Evolutionary conservation across 148 eudicot genomes (phyloP), one percentile per base, ranked within the genome.

Genomic region (Rhododendron ovatum): DNA sequence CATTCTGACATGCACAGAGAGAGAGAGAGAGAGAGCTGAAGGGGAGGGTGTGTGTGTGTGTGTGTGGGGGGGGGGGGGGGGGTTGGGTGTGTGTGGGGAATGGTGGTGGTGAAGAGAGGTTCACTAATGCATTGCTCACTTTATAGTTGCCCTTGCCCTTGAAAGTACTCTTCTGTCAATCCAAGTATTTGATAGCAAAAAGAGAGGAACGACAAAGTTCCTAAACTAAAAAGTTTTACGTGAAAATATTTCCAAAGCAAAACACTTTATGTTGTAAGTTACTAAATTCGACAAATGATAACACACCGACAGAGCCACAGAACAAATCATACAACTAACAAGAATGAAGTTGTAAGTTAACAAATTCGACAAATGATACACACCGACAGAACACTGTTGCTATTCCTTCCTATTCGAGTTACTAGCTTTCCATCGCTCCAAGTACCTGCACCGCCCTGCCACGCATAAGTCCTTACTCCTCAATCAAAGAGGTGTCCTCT

Each of bases 391-490:
- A 98, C 99, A 88, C 96, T 90, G 53, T 88, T 86, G 91, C 98
- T 94, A 86, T 95, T 98, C 92, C 93, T 93, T 85, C 99, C 99
- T 88, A 95, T 98, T 91, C 99, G 94, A 80, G 99, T 98, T 63
- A 98, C 99, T 45, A 98, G 93, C 88, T 98, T 98, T 41, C 99
- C 99, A 80, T 98, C 99, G 89, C 99, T 98, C 99, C 99, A 98
- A 83, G 99, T 98, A 94, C 99, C 99, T 98, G 99, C 99, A 98
- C 99, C 99, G 94, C 99, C 99, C 99, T 98, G 99, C 95, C 93
- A 95, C 86, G 84, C 93, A 90, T 98, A 95, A 98, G 98, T 95
- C 92, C 91, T 90, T 87, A 87, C 80, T 86, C 83, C 88, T 84
- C 81, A 90, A 92, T 65, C 22, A 45, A 83, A 82, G 12, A 33